Base-by-base conservation (phyloP, 805 yeast genomes). In the Lachancea waltii region DNA sequence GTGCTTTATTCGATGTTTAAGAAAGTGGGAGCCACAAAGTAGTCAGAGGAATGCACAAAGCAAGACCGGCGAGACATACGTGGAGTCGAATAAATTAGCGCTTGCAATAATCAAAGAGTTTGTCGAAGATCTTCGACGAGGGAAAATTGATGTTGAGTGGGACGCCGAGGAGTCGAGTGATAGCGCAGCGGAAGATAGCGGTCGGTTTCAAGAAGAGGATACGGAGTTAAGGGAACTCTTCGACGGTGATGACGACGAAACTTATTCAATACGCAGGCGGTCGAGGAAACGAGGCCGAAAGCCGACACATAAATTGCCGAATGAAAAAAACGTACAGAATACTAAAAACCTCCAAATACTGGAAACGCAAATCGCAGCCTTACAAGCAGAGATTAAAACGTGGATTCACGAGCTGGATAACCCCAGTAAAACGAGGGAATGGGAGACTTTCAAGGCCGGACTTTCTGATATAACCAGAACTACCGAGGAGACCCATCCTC, bases 321-420 rank as follows among this genome's bases (percentile, higher is more conserved):
- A 60, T 40, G 45, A 52, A 19, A 59, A 56, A 34, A 58, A 58
- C 38, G 45, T 52, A 4, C 52, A 53, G 32, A 58, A 58, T 42
- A 49, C 49, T 28, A 53, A 47, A 22, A 54, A 53, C 33, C 30
- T 58, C 19, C 44, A 43, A 16, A 33, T 46, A 3, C 35, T 60
- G 27, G 34, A 47, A 14, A 47, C 42, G 5, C 58, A 50, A 33
- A 49, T 60, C n/a, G 36, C 41, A 16, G 38, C 40, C 14, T 38
- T 57, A n/a, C 46, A 51, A 30, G 30, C 32, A 4, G 62, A 58
- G 42, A 40, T 57, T 13, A 36, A 44, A 4, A 49, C 48, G 8
- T 60, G 64, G 64, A 45, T 54, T 3, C 32, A 36, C 4, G 43
- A 47, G 20, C 48, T 52, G 43, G 41, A 37, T 15, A 28, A 31